Evolutionary conservation across 352 stramenopile species (phyloP), one percentile per base, ranked within the genome.

Genomic region (Pythium coloratum): DNA sequence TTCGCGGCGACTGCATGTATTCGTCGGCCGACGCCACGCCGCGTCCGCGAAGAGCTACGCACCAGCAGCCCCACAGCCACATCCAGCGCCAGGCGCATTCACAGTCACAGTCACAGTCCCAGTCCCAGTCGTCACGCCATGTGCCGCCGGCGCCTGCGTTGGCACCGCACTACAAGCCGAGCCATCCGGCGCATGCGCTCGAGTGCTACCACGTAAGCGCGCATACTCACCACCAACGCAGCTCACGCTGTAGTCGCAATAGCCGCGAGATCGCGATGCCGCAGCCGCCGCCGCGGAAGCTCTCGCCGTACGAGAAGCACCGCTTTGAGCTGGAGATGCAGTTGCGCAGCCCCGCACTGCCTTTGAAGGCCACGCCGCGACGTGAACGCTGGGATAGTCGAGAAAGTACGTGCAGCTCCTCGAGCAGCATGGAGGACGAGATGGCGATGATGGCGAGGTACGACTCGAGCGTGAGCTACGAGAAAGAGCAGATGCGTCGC

Each of bases 351-450:
- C 32, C 57, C 2, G 57, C 57, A 13, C 32, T 71, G 38, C 64
- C 56, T 0, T 64, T 64, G n/a, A 54, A 47, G 32, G 10, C 24
- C 6, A 34, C 30, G 20, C n/a, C 18, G 13, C 56, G 36, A 18
- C 69, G 69, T 53, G 60, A 69, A 12, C 64, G 69, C 8, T 67
- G 68, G 38, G 59, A 67, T 44, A 66, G 59, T 7, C 64, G 69
- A 18, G 60, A 71, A 32, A 66, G 69, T 42, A 69, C 64, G 44
- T 62, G 66, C 40, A 68, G 59, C 34, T 69, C 62, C 2, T 69
- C 67, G 36, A 73, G 56, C 61, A 61, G 62, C 61, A 58, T 59
- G 36, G 67, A 73, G 13, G 62, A 66, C 1, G 67, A 69, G 34
- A 63, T 32, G 24, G 38, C 26, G 6, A 42, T 67, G 53, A 40